Percentiles rank a stretch among this genome's conserved stretches.
phyloP scores from a whole-genome alignment of 352 stramenopile genomes.

The Pythium sp. region DNA sequence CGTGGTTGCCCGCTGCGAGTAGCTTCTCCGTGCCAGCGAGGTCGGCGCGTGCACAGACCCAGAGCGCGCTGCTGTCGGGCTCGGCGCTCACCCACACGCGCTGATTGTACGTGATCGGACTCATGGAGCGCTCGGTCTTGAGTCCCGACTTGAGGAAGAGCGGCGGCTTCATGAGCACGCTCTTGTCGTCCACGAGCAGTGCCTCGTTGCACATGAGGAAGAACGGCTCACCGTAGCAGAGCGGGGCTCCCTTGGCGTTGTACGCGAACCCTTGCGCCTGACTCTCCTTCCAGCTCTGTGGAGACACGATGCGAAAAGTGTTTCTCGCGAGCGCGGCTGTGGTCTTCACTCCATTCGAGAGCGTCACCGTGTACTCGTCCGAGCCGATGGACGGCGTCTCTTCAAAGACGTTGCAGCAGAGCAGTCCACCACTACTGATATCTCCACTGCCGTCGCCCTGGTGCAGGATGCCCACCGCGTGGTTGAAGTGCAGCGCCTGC shows the following conservation, averaged over 20 bases:
- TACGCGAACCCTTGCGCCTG: conserved; percentile 27
- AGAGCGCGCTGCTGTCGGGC: conserved; percentile 68
- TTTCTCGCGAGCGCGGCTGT: conserved; percentile 41
- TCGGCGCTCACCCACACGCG: conserved; percentile 66
- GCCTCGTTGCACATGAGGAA: conserved; percentile 79
- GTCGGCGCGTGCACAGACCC: conserved; percentile 63
- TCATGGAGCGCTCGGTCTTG: conserved; percentile 83
- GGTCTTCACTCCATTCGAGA: conserved; percentile 3
- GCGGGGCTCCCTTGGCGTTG: conserved; percentile 17
- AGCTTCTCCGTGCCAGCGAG: conserved; percentile 64
- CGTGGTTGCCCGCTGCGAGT: conserved; percentile 45
- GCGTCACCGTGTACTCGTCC: conserved; percentile 68
- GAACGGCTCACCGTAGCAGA: conserved; percentile 80
- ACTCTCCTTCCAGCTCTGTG: conserved; percentile 34
- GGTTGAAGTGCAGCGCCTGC: conserved; percentile 42
- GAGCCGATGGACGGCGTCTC: conserved; percentile 79
- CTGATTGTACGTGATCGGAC: conserved; percentile 85
- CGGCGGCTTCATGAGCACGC: conserved; percentile 60
- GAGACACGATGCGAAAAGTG: conserved; percentile 71
- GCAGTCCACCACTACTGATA: conserved; percentile 6
- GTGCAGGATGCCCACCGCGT: conserved; percentile 57
- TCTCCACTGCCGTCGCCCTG: conserved; percentile 32
- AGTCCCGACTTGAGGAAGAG: conserved; percentile 83
- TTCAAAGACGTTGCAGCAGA: conserved; percentile 81
- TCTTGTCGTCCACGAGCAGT: conserved; percentile 74